These are phyloP conservation scores for Zostera marina DNA, from an alignment of 116 monocot species.

Conservation along the genomic window DNA sequence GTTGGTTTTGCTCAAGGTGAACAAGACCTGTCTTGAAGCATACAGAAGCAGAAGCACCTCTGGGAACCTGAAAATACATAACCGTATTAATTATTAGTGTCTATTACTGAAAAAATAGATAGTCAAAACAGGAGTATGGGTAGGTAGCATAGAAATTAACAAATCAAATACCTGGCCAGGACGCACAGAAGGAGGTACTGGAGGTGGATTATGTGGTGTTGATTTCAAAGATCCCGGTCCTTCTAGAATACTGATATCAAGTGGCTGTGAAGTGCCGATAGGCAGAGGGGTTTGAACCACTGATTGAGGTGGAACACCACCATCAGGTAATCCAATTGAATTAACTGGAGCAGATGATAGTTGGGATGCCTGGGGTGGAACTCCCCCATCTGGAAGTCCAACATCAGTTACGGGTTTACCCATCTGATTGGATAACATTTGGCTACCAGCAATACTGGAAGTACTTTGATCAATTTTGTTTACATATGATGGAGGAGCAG, in stretches of 20 bases:
- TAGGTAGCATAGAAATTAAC: background rate
- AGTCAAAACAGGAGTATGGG: no score
- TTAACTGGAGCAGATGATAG: slow-evolving; percentile 15
- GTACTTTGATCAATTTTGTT: slow-evolving; percentile 26
- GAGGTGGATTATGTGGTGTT: slow-evolving; percentile 13
- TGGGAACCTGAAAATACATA: slow-evolving; percentile 45
- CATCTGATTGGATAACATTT: slow-evolving; percentile 10
- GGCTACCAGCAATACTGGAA: slow-evolving; percentile 15
- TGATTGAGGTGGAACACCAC: slow-evolving; percentile 62
- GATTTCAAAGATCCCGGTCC: slow-evolving; percentile 29
- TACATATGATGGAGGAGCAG: slow-evolving; percentile 33
- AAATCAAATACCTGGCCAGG: slow-evolving; percentile 57
- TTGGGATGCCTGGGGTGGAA: slow-evolving; percentile 49
- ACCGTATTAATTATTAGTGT: background rate
- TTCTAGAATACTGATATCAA: slow-evolving; percentile 87
- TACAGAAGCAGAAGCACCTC: slow-evolving; percentile 75
- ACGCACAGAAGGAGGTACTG: slow-evolving; percentile 55
- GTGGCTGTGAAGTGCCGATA: slow-evolving; percentile 33
- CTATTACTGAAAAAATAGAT: no score
- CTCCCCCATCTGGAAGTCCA: slow-evolving; percentile 75
- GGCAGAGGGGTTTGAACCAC: slow-evolving; percentile 15
- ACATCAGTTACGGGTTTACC: slow-evolving; percentile 29
- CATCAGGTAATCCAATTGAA: slow-evolving; percentile 57
- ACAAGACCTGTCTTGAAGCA: slow-evolving; percentile 84
- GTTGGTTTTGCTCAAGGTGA: slow-evolving; percentile 97